These are phyloP conservation scores for Aegilops speltoides DNA, from an alignment of 176 grass and related monocot species.

Conservation along the genomic window DNA sequence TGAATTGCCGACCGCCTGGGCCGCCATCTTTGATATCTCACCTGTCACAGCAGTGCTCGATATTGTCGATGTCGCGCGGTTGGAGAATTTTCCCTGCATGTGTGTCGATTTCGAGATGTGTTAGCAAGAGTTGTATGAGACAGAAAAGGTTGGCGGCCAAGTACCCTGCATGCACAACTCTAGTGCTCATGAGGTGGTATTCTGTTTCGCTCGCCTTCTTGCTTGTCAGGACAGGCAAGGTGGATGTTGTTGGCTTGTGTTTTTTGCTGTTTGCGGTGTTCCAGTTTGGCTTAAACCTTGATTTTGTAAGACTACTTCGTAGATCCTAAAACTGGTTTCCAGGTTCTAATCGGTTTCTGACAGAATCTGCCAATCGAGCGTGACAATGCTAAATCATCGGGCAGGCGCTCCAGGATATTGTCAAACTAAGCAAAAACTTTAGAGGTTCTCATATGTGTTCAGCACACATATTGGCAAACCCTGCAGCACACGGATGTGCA, in stretches of 20 bases:
- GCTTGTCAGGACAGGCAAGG: background rate
- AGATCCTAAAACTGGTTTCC: background rate
- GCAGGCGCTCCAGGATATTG: background rate
- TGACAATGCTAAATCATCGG: background rate
- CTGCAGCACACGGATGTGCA: background rate
- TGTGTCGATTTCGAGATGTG: background rate
- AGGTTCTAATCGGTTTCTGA: background rate
- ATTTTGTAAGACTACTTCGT: background rate
- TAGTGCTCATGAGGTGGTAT: background rate
- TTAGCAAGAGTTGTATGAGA: background rate
- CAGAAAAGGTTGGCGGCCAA: background rate
- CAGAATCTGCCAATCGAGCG: background rate
- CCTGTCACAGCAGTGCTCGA: constrained; percentile 43
- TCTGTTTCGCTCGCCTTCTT: background rate
- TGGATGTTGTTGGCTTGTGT: background rate
- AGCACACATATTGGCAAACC: background rate
- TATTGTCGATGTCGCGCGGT: constrained; percentile 46
- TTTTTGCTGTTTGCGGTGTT: background rate
- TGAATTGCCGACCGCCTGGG: constrained; percentile 50
- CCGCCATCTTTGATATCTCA: constrained; percentile 60
- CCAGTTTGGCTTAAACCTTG: background rate
- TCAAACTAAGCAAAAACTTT: too few species aligned
- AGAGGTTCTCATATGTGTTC: background rate
- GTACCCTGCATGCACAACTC: background rate
- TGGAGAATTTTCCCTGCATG: constrained; percentile 75